Base-by-base conservation (phyloP, 2,329 filamentous ascomycete species). In the Penicillium sp. region DNA sequence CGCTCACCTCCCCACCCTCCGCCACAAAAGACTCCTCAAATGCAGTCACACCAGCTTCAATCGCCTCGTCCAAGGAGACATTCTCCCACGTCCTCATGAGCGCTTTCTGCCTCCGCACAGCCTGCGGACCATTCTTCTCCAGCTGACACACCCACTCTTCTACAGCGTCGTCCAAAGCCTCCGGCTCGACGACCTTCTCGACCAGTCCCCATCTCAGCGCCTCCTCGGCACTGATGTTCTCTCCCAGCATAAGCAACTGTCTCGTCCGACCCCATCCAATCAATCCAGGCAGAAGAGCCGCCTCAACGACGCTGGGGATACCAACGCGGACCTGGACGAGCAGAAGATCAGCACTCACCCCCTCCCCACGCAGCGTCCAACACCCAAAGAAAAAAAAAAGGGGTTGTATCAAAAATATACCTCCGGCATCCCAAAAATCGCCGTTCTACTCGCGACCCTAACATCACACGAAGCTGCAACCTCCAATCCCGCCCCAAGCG, bases 351-450 rank as follows among this genome's bases (percentile, higher is more conserved):
- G 41, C 41, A 3, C 24, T 31, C 31, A 10, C 31, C 7, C 22
- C 27, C 7, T 27, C 6, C 7, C 6, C 27, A 31, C 6, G 5
- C 27, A 31, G 6, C 27, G 10, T 40, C n/a, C 16, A 40, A 40
- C 7, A 6, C 27, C 27, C 27, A 6, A 18, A 39, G n/a, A 5
- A 14, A n/a, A 39, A 18, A 3, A 9, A n/a, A n/a, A 54, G 16
- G 27, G 22, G 22, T 0, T 9, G 27, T 31, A 31, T 16, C 22
- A 27, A 44, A 41, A 18, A 31, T 6, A 59, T 13, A 77, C 74
- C 61, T 78, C 75, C 1, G 76, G 75, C 76, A 78, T 78, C 1
- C 70, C 75, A 60, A 78, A 75, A 3, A 66, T 61, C 9, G 71
- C 71, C 19, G 60, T 58, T 43, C 56, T 53, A 11, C 70, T 74